Percentiles rank a stretch among this genome's conserved stretches.
Conservation (phyloP, 768 basidiomycete species). For the Tulasnella sp. region DNA sequence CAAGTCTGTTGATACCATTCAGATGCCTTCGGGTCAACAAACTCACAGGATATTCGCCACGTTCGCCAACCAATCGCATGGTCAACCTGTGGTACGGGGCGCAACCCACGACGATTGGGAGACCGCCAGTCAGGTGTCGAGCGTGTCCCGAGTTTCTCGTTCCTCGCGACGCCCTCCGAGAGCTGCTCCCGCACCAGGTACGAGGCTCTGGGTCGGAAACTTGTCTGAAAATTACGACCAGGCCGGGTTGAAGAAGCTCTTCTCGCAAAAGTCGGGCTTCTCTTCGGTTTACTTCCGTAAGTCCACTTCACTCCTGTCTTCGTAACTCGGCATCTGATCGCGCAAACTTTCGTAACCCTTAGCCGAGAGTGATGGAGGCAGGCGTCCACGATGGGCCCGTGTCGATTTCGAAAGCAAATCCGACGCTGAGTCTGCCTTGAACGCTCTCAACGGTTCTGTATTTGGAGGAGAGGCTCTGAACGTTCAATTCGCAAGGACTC, state of each 20-base stretch:
- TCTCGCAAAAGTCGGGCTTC: not conserved
- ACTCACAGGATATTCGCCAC: not conserved
- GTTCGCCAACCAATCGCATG: not conserved
- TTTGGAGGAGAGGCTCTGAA: not conserved
- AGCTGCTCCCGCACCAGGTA: not conserved
- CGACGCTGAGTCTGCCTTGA: not conserved
- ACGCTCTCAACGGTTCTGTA: not conserved
- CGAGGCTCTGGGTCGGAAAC: not conserved
- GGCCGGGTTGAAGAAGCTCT: not conserved
- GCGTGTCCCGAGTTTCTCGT: not conserved
- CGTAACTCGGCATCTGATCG: not conserved
- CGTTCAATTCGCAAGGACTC: constrained; percentile 3
- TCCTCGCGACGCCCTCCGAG: not conserved
- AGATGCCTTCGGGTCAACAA: not conserved
- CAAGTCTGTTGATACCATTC: not conserved
- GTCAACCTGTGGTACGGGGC: not conserved
- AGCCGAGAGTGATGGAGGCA: not conserved
- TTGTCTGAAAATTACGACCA: not conserved
- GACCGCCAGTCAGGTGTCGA: not conserved
- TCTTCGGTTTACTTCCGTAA: not conserved
- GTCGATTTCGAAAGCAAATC: not conserved
- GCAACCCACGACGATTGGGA: not conserved
- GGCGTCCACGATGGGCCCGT: not conserved
- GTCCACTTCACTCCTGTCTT: not conserved
- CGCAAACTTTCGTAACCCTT: not conserved